Evolutionary conservation across 2,329 filamentous ascomycete genomes (phyloP), one percentile per base, ranked within the genome.

Genomic region (Epichloe festucae): DNA sequence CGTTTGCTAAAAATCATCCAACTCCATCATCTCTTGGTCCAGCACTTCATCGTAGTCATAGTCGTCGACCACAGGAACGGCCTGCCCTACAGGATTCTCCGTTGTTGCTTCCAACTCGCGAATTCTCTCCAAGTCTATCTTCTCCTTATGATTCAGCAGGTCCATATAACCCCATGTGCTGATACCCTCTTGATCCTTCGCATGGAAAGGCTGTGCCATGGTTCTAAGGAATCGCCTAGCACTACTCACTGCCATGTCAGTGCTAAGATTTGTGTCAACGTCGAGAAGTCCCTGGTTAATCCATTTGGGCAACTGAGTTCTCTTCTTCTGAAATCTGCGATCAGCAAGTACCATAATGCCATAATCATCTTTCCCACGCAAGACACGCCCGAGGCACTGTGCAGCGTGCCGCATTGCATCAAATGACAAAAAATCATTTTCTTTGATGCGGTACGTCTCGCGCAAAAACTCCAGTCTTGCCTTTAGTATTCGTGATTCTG

Each of bases 281-380:
- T 95, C 89, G 35, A 87, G 74, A 54, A 98, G 76, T 3, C 86
- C 89, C 63, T 94, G 86, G 56, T 84, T 87, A 63, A 98, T 98
- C 93, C 93, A 98, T 65, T 95, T 95, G 11, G 93, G 93, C 31
- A 98, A 74, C 69, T 98, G 94, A 3, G 69, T 76, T 39, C 89
- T 78, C 70, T 97, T 97, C 72, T 93, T 94, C 65, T 89, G 84
- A 67, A 96, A 98, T 17, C 93, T 82, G 42, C 88, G 84, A 66
- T 98, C 93, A 2, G 94, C 93, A 31, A 98, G 76, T 4, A 98
- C 91, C 93, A 98, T 98, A 73, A 98, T 88, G n/a, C 93, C 93
- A 67, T 98, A 98, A 68, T 98, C 93, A 64, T 98, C 94, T 67
- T 98, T 98, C 23, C 93, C 93, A 60, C 93, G 79, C 55, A 98